Base-by-base conservation (phyloP, 345 rosid genomes). In the Populus tremula region DNA sequence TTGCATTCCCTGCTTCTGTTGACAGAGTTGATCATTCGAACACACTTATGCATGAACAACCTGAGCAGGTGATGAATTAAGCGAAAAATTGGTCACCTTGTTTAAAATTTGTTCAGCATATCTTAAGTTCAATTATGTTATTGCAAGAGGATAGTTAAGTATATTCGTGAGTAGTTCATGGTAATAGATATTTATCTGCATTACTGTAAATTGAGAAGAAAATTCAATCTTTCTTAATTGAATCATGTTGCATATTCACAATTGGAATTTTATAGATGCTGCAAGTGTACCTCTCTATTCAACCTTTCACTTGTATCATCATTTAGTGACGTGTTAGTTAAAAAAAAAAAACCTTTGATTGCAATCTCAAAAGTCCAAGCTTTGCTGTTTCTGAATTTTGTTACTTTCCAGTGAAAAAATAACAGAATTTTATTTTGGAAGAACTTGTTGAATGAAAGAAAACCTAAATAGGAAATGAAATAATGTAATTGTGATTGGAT, bases 61-160 rank as follows among this genome's bases (percentile, higher is more conserved):
- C 80, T 35, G 82, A 78, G 69, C 86, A 82, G 91, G 94, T 89
- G 77, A 80, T 33, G 45, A 49, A 6, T 47, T 36, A 41, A 69
- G 35, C 47, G 5, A 67, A 67, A 67, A 33, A 21, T 67, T 67
- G 41, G 41, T 21, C 5, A 9, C 27, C 11, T 36, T 67, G 27
- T 65, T 53, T 21, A 53, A 59, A n/a, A 41, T 43, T 43, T 43
- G 23, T 10, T 72, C 36, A 0, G 18, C 8, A 8, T 31, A 17
- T 18, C 62, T 64, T 31, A 20, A 45, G 2, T 17, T 64, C 2
- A 12, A 18, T 64, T 74, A 10, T 63, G 69, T 43, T 23, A n/a
- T 27, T 18, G 41, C 59, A 18, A 36, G 38, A 73, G 25, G 54
- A 27, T 29, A 31, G 17, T 50, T 17, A 41, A 65, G n/a, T 29